These are phyloP conservation scores for Coffea humblotiana DNA, from an alignment of 305 asterid species.

Conservation along the genomic window DNA sequence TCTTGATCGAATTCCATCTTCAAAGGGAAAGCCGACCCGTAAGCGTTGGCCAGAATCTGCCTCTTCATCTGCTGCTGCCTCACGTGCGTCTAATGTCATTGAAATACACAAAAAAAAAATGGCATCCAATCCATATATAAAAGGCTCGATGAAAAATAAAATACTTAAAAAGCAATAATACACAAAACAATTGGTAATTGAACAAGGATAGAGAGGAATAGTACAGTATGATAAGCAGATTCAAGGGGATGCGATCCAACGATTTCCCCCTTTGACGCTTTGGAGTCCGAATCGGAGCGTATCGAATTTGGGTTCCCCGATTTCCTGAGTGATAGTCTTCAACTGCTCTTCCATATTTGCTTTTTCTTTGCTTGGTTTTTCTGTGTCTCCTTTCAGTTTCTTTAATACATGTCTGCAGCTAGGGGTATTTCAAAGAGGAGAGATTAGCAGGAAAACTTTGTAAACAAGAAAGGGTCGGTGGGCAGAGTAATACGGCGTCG, in stretches of 20 bases:
- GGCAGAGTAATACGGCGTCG: not conserved
- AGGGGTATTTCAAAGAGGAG: not conserved
- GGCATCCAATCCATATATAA: not conserved
- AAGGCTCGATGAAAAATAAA: not conserved
- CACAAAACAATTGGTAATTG: not conserved
- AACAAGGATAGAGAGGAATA: not conserved
- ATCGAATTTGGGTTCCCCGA: constrained; percentile 57
- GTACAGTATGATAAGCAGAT: constrained; percentile 61
- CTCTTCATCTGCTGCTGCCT: constrained; percentile 50
- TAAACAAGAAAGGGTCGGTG: constrained; percentile 9
- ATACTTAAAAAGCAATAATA: not conserved
- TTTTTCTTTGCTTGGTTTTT: not conserved
- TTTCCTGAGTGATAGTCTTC: constrained; percentile 62
- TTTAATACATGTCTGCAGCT: not conserved
- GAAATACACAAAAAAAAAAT: not conserved
- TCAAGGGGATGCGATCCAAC: constrained; percentile 86
- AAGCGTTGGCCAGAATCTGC: constrained; percentile 52
- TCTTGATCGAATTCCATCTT: constrained; percentile 87
- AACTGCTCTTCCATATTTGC: constrained; percentile 56
- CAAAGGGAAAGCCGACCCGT: constrained; percentile 86
- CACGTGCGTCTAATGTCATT: constrained; percentile 46
- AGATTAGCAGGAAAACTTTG: constrained; percentile 9
- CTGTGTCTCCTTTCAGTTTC: not conserved
- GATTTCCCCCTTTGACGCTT: constrained; percentile 84
- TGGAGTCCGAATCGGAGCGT: constrained; percentile 85